phyloP scores from a whole-genome alignment of 306 rosid species.

The Calophaca sinica region DNA sequence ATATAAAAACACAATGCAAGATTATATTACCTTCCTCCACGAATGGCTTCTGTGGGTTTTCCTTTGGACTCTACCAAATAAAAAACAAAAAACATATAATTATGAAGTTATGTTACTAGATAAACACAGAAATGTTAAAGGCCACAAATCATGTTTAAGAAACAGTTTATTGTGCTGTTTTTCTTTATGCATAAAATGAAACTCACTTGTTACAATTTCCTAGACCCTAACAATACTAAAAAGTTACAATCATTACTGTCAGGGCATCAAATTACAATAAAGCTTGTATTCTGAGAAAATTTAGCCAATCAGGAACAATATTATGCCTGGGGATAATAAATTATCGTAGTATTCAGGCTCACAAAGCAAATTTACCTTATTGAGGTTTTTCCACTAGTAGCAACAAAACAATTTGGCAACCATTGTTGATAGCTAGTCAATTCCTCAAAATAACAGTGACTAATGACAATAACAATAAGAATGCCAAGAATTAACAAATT shows the following conservation, averaged over 20 bases:
- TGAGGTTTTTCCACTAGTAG: constrained; percentile 9
- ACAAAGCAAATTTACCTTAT: constrained; percentile 32
- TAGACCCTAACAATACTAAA: constrained; percentile 8
- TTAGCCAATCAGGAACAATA: constrained; percentile 14
- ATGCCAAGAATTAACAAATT: constrained; percentile 29
- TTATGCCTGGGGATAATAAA: constrained; percentile 2
- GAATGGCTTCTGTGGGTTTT: constrained; percentile 95
- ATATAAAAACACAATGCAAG: constrained; percentile 33
- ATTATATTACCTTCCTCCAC: constrained; percentile 89
- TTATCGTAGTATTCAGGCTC: background rate
- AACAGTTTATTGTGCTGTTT: constrained; percentile 3
- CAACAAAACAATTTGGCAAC: constrained; percentile 29
- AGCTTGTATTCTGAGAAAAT: background rate
- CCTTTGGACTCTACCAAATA: constrained; percentile 75
- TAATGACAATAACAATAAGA: constrained; percentile 7
- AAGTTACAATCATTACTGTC: constrained; percentile 3
- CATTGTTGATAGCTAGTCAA: background rate
- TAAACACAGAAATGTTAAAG: constrained; percentile 31
- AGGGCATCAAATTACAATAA: constrained; percentile 10
- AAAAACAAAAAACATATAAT: constrained; percentile 18
- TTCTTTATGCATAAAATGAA: constrained; percentile 28
- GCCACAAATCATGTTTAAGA: constrained; percentile 3
- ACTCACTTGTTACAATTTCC: constrained; percentile 18
- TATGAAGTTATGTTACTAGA: constrained; percentile 36
- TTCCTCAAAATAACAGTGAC: constrained; percentile 21